These are phyloP conservation scores for Aspergillus sp. DNA, from an alignment of 2,329 filamentous ascomycete species.

Conservation along the genomic window DNA sequence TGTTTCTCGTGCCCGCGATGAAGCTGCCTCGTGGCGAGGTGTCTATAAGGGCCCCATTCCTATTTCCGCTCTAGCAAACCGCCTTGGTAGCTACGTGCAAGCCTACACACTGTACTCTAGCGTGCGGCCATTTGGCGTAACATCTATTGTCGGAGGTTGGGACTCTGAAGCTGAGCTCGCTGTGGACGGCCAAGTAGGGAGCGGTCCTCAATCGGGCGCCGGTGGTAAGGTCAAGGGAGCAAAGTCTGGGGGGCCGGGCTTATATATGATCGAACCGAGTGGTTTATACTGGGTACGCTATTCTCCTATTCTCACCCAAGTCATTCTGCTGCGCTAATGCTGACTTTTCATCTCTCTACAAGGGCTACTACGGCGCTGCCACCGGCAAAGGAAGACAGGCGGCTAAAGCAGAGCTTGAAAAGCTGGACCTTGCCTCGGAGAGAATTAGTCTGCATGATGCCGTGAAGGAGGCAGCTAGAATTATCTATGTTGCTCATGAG, in stretches of 20 bases:
- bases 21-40: constrained; percentile 87
- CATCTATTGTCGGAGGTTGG: constrained; percentile 90
- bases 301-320: neutral
- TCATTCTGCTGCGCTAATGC: constrained; percentile 13
- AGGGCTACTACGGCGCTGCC: constrained; percentile 96
- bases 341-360: constrained; percentile 25
- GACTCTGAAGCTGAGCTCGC: constrained; percentile 84
- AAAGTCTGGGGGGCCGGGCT: constrained; percentile 83
- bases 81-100: constrained; percentile 95
- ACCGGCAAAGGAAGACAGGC: constrained; percentile 96
- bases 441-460: constrained; percentile 81
- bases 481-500: constrained; percentile 97
- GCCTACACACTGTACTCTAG: constrained; percentile 97
- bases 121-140: constrained; percentile 95
- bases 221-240: constrained; percentile 80
- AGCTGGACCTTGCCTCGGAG: constrained; percentile 82
- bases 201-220: constrained; percentile 75
- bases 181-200: constrained; percentile 89
- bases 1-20: constrained; percentile 89
- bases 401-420: constrained; percentile 97
- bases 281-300: constrained; percentile 81
- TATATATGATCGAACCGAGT: constrained; percentile 99
- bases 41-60: constrained; percentile 95
- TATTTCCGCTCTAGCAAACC: constrained; percentile 81
- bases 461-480: constrained; percentile 93